Base-by-base conservation (phyloP, 176 grass and related monocot genomes). In the Carex kokanica region DNA sequence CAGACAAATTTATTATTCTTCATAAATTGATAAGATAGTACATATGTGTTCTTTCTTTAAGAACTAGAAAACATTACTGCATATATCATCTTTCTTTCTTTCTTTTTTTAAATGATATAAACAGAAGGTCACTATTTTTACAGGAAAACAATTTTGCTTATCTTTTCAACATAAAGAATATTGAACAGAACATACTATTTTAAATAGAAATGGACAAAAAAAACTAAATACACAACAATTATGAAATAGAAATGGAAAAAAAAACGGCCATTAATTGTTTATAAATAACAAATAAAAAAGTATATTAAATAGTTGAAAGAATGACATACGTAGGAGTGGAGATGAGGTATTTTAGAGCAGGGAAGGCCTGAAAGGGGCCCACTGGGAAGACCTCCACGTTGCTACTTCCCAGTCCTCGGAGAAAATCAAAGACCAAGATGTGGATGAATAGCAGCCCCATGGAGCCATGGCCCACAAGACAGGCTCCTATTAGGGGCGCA, bases 371-470 rank as follows among this genome's bases (percentile, higher is more conserved):
- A 68, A 93, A 98, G 52, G 83, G 67, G 1, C n/a, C 10, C 25
- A 3, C 25, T 2, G 96, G 86, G 82, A 98, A 71, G 11, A 95
- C 63, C 91, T 98, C 96, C 15, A 98, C 86, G 60, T 98, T 98
- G 84, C 96, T 88, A 84, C 89, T 85, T 0, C 96, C 96, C 93
- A 98, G 90, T 85, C 82, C 89, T 68, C 93, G 70, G 75, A 98
- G 77, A 82, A 69, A 83, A 88, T 98, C 96, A 88, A 93, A 95
- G 0, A n/a, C 27, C 4, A 95, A 82, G 20, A 86, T 82, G 65
- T 98, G 90, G 25, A 2, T 88, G 78, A 91, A 98, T 29, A 92
- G 47, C 20, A 98, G 80, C 31, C 75, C 91, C 2, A 41, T 60
- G 7, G 96, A 95, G 2, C 84, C 88, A 56, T 12, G 1, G 1